Conservation (phyloP, 2,329 filamentous ascomycete species). For the Aspergillus intermedius region DNA sequence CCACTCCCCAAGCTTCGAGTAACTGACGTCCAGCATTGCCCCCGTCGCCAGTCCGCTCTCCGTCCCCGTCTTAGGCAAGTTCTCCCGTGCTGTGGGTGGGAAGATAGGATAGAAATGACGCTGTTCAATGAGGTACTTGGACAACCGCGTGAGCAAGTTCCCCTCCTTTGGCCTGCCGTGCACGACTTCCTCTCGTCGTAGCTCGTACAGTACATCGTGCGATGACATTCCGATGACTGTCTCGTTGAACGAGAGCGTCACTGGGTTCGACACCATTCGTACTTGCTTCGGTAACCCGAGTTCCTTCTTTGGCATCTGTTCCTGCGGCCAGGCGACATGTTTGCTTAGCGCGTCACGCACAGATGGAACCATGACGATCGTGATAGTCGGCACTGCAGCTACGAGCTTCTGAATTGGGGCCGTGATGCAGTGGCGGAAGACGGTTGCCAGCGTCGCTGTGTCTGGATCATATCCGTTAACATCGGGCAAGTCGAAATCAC, state of each 20-base stretch:
- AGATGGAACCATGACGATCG: constrained; percentile 76
- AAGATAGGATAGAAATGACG: constrained; percentile 86
- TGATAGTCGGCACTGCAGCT: constrained; percentile 65
- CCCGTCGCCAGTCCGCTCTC: constrained; percentile 59
- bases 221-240: constrained; percentile 72
- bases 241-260: constrained; percentile 84
- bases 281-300: constrained; percentile 72
- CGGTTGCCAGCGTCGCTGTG: constrained; percentile 68
- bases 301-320: constrained; percentile 62
- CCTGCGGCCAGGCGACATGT: constrained; percentile 81
- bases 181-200: constrained; percentile 66
- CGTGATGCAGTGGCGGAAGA: constrained; percentile 77
- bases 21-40: constrained; percentile 73
- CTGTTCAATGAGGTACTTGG: constrained; percentile 77
- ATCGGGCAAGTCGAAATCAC: constrained; percentile 70
- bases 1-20: constrained; percentile 86
- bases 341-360: constrained; percentile 74
- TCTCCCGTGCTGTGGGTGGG: constrained; percentile 66
- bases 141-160: constrained; percentile 63
- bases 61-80: constrained; percentile 59
- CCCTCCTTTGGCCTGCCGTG: constrained; percentile 51
- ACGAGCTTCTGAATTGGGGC: constrained; percentile 65
- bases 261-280: constrained; percentile 79
- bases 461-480: constrained; percentile 65
- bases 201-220: constrained; percentile 76